Conservation (phyloP, 441 rosid genomes). For the Populus hybrid region DNA sequence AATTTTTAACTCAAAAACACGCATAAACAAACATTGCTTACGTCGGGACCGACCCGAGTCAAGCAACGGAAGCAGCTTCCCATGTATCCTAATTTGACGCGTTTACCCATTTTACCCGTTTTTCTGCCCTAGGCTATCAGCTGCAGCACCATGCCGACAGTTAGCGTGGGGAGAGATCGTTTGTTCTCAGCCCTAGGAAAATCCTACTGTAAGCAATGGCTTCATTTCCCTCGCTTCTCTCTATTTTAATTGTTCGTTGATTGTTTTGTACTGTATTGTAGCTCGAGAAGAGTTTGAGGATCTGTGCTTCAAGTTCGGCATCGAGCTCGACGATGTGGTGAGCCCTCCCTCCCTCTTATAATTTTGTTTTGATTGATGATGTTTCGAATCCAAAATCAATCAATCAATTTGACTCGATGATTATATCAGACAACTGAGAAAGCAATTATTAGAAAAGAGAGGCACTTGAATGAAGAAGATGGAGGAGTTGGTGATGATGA, state of each 20-base stretch:
- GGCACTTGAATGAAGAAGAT: slow-evolving; percentile 56
- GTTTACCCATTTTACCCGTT: too few relatives aligned
- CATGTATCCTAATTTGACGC: too few relatives aligned
- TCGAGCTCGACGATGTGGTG: slow-evolving; percentile 96
- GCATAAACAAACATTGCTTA: too few relatives aligned
- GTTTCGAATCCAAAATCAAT: not conserved
- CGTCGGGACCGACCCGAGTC: too few relatives aligned
- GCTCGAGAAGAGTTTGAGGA: slow-evolving; percentile 80
- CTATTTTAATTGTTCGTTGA: not conserved
- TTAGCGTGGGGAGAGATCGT: slow-evolving; percentile 81
- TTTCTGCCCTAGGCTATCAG: too few relatives aligned
- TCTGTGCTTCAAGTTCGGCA: slow-evolving; percentile 84
- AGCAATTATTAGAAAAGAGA: slow-evolving; percentile 81
- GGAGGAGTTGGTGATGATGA: slow-evolving; percentile 40
- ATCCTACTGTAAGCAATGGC: slow-evolving; percentile 47
- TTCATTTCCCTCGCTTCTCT: not conserved
- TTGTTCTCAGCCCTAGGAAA: slow-evolving; percentile 63
- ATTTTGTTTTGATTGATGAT: not conserved
- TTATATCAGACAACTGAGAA: slow-evolving; percentile 73
- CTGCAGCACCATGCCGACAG: slow-evolving; percentile 51
- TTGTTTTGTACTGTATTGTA: slow-evolving; percentile 21
- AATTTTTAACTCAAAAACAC: too few relatives aligned
- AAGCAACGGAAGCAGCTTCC: too few relatives aligned
- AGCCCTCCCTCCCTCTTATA: slow-evolving; percentile 11
- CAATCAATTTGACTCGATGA: not conserved